Conservation (phyloP, 192 early-diverging fungal genomes). For the Diversispora eburnea region DNA sequence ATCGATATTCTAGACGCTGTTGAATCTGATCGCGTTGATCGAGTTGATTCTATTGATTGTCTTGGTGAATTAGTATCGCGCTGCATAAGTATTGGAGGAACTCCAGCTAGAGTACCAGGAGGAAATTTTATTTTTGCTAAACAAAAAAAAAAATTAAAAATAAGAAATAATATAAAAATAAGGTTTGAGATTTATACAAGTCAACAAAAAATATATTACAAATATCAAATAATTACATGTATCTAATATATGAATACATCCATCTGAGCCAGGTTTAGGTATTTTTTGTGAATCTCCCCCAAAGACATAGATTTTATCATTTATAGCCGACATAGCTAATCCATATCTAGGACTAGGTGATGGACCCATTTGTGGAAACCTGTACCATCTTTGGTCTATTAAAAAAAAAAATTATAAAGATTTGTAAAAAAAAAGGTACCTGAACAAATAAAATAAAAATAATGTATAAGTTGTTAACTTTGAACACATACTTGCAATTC, state of each 20-base stretch:
- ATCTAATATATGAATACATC: constrained; percentile 42
- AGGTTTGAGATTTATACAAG: not conserved
- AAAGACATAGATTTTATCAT: constrained; percentile 49
- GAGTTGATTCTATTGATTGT: not conserved
- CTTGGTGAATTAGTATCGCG: not conserved
- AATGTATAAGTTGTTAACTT: not conserved
- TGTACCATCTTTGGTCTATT: constrained; percentile 50
- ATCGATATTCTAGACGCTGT: not conserved
- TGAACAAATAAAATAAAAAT: not conserved
- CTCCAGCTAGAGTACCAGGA: not conserved
- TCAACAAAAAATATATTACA: not conserved
- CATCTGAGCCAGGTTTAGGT: constrained; percentile 44
- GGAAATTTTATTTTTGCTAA: constrained; percentile 51
- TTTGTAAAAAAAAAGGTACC: not conserved
- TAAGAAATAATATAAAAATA: not conserved
- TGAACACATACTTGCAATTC: constrained; percentile 43
- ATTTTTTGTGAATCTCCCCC: constrained; percentile 49
- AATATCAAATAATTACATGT: constrained; percentile 39
- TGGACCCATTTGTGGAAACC: constrained; percentile 47
- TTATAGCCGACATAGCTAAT: constrained; percentile 41
- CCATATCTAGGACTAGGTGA: constrained; percentile 41
- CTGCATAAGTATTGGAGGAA: too few relatives aligned
- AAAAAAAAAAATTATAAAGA: not conserved
- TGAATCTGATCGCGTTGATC: not conserved
- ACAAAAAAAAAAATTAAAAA: not conserved